phyloP scores from a whole-genome alignment of 2,329 filamentous ascomycete species.

The Phyllosticta citriasiana region DNA sequence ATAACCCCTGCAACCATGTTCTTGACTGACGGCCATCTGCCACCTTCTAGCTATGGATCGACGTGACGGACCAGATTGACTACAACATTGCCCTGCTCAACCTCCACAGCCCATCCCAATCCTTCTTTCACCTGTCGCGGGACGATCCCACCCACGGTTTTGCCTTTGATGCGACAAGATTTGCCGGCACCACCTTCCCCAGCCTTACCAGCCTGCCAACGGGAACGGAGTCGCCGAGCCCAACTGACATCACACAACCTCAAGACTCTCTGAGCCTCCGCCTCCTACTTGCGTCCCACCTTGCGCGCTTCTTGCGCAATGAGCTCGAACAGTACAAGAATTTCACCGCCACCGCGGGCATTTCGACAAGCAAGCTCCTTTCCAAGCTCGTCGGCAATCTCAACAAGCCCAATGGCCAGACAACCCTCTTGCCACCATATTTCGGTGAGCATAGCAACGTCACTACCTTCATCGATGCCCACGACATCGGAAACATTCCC shows the following conservation, averaged over 20 bases:
- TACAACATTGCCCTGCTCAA: slow-evolving; percentile 72
- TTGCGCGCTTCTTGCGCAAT: slow-evolving; percentile 63
- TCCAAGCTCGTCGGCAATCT: slow-evolving; percentile 75
- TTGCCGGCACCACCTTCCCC: slow-evolving; percentile 57
- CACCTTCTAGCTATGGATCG: slow-evolving; percentile 49
- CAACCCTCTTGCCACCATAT: slow-evolving; percentile 63
- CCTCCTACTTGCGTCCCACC: slow-evolving; percentile 68
- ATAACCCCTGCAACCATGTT: not conserved
- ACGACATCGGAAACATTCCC: slow-evolving; percentile 71
- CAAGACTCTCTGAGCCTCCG: slow-evolving; percentile 42
- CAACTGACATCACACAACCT: not conserved
- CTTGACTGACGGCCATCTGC: not conserved
- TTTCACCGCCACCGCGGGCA: slow-evolving; percentile 79
- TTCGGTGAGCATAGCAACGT: slow-evolving; percentile 41
- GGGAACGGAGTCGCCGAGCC: not conserved
- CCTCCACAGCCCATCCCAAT: slow-evolving; percentile 48
- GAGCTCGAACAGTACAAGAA: slow-evolving; percentile 66
- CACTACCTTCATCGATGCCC: slow-evolving; percentile 59
- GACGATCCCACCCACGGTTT: slow-evolving; percentile 74
- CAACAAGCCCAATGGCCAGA: slow-evolving; percentile 83
- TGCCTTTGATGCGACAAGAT: slow-evolving; percentile 57
- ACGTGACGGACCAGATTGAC: slow-evolving; percentile 76
- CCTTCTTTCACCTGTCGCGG: slow-evolving; percentile 70
- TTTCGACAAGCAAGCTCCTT: slow-evolving; percentile 78
- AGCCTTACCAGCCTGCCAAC: not conserved